Base-by-base conservation (phyloP, 768 basidiomycete genomes). In the Boletus sp. region DNA sequence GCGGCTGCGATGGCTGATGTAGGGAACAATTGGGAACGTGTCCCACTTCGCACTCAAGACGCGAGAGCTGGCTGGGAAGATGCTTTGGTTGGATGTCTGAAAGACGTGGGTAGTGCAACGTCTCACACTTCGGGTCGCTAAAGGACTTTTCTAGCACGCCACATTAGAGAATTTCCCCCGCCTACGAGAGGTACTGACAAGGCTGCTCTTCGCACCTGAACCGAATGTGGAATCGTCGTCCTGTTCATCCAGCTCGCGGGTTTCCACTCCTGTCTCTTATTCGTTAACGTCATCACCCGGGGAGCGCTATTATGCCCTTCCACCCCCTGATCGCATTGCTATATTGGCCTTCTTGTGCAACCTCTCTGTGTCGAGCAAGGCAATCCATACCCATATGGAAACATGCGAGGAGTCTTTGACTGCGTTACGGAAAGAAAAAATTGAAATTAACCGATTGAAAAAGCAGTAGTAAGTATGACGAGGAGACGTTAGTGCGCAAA, bases 351-450 rank as follows among this genome's bases (percentile, higher is more conserved):
- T 96, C 74, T 81, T 99, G 75, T 88, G 87, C 72, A 92, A 95
- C 64, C 72, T 95, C 47, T 93, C 88, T 1, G 83, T 94, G 25
- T 93, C 94, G 23, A 93, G 91, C 71, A 96, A 93, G 72, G 80
- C 84, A 10, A 85, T 98, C 21, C 90, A 94, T 65, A 72, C 80
- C 6, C 90, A 92, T 63, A 89, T 98, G 83, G 97, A 99, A 64
- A 81, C 83, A 42, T 92, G 90, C 63, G 93, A 95, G 65, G 83
- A 89, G 62, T 86, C 89, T 59, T 71, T 99, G 57, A 98, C 97
- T 9, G 91, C 94, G 27, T 76, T 97, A 33, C 75, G 97, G 58
- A 99, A 98, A 72, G 92, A 96, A 70, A 90, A 95, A 70, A 93
- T 95, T 32, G 97, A 98, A 58, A 84, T 94, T 56, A 97, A 97